Evolutionary conservation across 169 alveolate species (phyloP).

Genomic region (Besnoitia besnoiti): DNA sequence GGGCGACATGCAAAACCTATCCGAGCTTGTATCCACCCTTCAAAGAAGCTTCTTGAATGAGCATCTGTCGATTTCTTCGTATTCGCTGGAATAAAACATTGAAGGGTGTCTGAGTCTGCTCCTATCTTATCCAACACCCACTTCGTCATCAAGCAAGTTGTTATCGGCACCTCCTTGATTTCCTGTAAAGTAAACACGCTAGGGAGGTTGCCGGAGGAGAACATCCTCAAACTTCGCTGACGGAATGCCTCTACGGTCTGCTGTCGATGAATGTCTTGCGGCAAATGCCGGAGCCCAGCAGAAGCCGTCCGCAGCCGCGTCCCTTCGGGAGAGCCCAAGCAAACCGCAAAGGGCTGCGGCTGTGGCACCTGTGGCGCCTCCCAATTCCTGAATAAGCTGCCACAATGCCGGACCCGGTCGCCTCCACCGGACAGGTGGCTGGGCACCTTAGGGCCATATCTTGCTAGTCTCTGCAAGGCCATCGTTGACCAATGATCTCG

Average conservation of each 20-base stretch:
- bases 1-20: neutral
- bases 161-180: neutral
- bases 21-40: slow-evolving; percentile 20
- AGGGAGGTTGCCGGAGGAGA: neutral
- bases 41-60: neutral
- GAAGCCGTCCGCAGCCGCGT: too few relatives aligned
- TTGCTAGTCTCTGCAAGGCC: neutral
- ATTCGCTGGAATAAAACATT: neutral
- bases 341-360: neutral
- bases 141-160: slow-evolving; percentile 30
- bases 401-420: neutral
- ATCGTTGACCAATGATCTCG: neutral
- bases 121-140: slow-evolving; percentile 36
- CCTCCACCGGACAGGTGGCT: neutral
- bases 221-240: too few relatives aligned
- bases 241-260: too few relatives aligned
- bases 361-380: neutral
- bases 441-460: neutral
- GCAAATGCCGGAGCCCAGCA: too few relatives aligned
- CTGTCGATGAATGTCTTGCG: too few relatives aligned
- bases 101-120: neutral
- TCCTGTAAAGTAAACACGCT: neutral
- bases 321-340: too few relatives aligned
- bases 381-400: neutral
- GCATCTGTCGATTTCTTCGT: neutral